A percentile compares a stretch with the other conserved stretches of the same genome.
phyloP scores from a whole-genome alignment of 371 early-diverging fungal genomes.

The Mucor lusitanicus region DNA sequence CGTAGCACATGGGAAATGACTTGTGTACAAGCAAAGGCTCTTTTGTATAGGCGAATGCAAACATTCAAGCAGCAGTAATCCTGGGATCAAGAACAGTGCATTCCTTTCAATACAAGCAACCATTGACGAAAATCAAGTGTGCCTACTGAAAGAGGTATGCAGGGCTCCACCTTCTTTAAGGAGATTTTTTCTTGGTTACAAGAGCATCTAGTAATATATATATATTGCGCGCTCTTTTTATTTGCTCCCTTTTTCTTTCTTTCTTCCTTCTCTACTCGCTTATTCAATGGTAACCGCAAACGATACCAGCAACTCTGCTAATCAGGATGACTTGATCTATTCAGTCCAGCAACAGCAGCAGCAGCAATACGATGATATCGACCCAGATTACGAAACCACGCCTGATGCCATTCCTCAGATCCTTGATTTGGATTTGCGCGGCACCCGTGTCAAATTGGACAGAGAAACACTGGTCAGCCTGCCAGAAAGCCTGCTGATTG shows the following conservation, averaged over 20 bases:
- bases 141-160: too few relatives aligned
- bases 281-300: not conserved
- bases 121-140: too few relatives aligned
- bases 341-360: conserved; percentile 20
- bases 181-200: not conserved
- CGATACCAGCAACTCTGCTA: not conserved
- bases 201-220: not conserved
- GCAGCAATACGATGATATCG: conserved; percentile 29
- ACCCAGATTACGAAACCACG: conserved; percentile 26
- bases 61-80: too few relatives aligned
- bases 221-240: not conserved
- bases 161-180: not conserved
- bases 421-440: conserved; percentile 66
- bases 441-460: conserved; percentile 67
- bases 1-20: too few relatives aligned
- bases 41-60: too few relatives aligned
- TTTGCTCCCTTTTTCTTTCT: not conserved
- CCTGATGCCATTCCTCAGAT: conserved; percentile 56
- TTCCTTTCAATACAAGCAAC: too few relatives aligned
- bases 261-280: not conserved
- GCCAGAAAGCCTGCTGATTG: conserved; percentile 72
- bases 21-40: too few relatives aligned
- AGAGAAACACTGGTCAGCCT: conserved; percentile 67
- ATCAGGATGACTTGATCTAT: conserved; percentile 22
- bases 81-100: too few relatives aligned